phyloP scores from a whole-genome alignment of 2,329 filamentous ascomycete genomes.

The Aspergillus pseudoviridinutans region DNA sequence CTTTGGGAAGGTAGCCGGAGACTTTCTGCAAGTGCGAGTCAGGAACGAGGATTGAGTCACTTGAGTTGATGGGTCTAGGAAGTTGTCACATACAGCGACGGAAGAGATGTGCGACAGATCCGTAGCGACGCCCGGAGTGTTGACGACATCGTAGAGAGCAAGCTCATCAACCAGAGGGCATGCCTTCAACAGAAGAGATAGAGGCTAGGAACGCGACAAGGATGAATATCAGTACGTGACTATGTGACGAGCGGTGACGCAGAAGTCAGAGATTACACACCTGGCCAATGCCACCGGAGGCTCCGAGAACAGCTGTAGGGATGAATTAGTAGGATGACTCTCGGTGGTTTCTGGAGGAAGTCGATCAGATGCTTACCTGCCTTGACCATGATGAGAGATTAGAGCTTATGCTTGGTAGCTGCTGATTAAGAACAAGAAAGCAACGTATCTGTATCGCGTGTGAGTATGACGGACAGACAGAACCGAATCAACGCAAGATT shows the following conservation, averaged over 20 bases:
- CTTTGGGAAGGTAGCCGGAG: constrained; percentile 81
- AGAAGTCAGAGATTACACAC: constrained; percentile 48
- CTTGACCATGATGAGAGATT: constrained; percentile 45
- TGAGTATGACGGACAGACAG: neutral
- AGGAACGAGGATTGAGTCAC: constrained; percentile 12
- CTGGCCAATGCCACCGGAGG: constrained; percentile 97
- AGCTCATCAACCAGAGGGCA: constrained; percentile 86
- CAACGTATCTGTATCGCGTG: neutral
- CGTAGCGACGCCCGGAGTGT: constrained; percentile 91
- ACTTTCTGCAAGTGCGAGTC: constrained; percentile 60
- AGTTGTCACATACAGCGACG: constrained; percentile 61
- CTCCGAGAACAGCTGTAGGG: constrained; percentile 73
- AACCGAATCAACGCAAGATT: neutral
- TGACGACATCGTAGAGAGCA: constrained; percentile 98
- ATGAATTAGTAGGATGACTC: constrained; percentile 14
- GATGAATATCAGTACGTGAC: constrained; percentile 1
- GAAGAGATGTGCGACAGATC: constrained; percentile 98
- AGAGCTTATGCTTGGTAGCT: constrained; percentile 2
- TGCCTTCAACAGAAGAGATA: constrained; percentile 94
- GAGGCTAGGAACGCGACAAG: constrained; percentile 57
- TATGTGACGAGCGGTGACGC: neutral
- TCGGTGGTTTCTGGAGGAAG: neutral
- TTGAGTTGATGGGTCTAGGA: neutral
- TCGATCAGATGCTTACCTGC: constrained; percentile 30
- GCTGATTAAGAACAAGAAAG: neutral